Base-by-base conservation (phyloP, 2,329 filamentous ascomycete genomes). In the Fusarium subglutinans region DNA sequence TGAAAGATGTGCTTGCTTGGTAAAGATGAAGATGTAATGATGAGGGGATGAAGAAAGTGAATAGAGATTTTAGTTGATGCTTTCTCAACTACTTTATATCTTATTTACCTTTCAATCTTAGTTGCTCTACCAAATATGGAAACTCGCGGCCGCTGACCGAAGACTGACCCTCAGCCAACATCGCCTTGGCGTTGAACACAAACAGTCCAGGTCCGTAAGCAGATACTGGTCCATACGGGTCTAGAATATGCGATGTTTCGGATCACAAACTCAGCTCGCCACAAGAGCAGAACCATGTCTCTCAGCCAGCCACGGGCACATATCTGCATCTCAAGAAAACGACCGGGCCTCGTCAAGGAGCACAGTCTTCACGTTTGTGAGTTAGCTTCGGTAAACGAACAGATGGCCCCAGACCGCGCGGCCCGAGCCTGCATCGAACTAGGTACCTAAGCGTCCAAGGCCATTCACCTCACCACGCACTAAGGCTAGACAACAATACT, bases 251-350 rank as follows among this genome's bases (percentile, higher is more conserved):
- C 15, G 2, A 57, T 47, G 18, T 26, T 57, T 57, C 18, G 8
- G 28, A 35, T 5, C 0, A 12, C 2, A n/a, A 22, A n/a, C 5
- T 37, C 54, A 57, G 40, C 40, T 47, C 40, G n/a, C 40, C 54
- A 35, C 54, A n/a, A 35, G 17, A 17, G 17, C 5, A n/a, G 8
- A 18, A 3, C 5, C 6, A 35, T 10, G 6, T 13, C 11, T 47
- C 10, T 47, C 54, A 57, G 40, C 54, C n/a, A 35, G 40, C 40
- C 54, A 45, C n/a, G 6, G 18, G 4, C 10, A 4, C 3, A n/a
- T n/a, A 1, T 4, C 1, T 30, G 4, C 24, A 11, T 17, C 7
- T 20, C 26, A 18, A 24, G 3, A 22, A 18, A 10, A 13, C 8
- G 8, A 22, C 5, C 3, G 12, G 24, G 7, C 13, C 4, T 15